Base-by-base conservation (phyloP, 306 rosid genomes). In the Hippophae gyantsensis region DNA sequence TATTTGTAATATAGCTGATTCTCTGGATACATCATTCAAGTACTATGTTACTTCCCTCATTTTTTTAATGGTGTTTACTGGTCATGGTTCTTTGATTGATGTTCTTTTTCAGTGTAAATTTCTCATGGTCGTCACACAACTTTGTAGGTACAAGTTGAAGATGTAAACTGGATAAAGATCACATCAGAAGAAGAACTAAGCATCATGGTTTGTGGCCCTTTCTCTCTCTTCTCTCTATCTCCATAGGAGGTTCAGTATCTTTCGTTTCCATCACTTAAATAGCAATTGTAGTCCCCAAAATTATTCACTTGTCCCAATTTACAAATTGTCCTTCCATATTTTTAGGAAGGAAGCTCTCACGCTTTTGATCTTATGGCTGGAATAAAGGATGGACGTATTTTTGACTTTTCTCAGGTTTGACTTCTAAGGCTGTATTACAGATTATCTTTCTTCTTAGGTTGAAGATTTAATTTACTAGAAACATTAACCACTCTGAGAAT, bases 131-230 rank as follows among this genome's bases (percentile, higher is more conserved):
- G 56, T 63, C 13, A 41, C 7, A 46, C 70, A 26, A 32, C 64
- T 44, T 71, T 76, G 42, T 83, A 89, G 97, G 95, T 87, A 63
- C 95, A 81, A 78, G 98, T 90, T 79, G 95, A 83, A 9, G 96
- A 87, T 76, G 68, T 87, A 42, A 95, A 90, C 62, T 87, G 98
- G 98, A 81, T 90, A 58, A 78, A 73, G 82, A 81, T 90, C 64
- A 63, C 56, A 6, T 74, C 96, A 43, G 82, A 76, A 59, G 89
- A 81, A 65, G 94, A 83, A 71, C 79, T 87, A 63, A 83, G 83
- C 84, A 74, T 90, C 27, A 77, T 87, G 92, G 97, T 89, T 74
- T 50, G 76, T 62, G 58, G 57, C 77, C 48, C 53, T 9, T 7
- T 9, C 32, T 53, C 53, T 13, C 7, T 5, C 13, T 49, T 12